Percentiles rank a stretch among this genome's conserved stretches.
phyloP scores from a whole-genome alignment of 805 yeast genomes.

The Myxozyma nipponensis region DNA sequence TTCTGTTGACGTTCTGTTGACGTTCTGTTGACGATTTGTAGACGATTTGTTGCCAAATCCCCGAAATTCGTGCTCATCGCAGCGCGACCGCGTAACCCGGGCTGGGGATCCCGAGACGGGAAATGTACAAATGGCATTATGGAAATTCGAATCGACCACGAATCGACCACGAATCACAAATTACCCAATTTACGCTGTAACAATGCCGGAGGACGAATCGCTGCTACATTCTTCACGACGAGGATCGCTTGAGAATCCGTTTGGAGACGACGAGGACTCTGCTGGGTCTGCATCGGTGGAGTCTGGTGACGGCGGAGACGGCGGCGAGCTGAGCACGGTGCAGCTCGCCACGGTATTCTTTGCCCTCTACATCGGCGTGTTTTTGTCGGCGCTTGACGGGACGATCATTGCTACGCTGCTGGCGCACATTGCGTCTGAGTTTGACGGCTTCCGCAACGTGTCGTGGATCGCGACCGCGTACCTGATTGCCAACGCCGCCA shows the following conservation, averaged over 20 bases:
- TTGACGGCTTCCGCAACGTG: constrained; percentile 50
- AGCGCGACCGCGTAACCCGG: too few species aligned
- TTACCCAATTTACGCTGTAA: too few species aligned
- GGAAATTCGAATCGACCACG: too few species aligned
- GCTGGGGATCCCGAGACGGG: too few species aligned
- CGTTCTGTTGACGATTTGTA: too few species aligned
- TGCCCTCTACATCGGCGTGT: constrained; percentile 49
- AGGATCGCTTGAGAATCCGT: constrained; percentile 25
- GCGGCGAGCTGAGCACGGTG: constrained; percentile 9
- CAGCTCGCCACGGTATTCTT: constrained; percentile 50
- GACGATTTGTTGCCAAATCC: too few species aligned
- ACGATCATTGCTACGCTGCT: constrained; percentile 53
- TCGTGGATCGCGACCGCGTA: constrained; percentile 77
- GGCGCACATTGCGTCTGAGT: constrained; percentile 55
- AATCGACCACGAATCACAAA: too few species aligned
- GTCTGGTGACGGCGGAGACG: constrained; percentile 11
- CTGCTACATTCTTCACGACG: too few species aligned
- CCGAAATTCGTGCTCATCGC: too few species aligned
- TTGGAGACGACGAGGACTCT: constrained; percentile 13
- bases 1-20: too few species aligned
- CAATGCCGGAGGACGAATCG: too few species aligned
- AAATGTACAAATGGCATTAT: too few species aligned
- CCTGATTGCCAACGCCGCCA: constrained; percentile 64
- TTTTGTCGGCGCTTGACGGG: constrained; percentile 49
- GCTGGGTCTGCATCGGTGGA: constrained; percentile 16